Evolutionary conservation across 2,329 filamentous ascomycete species (phyloP).

Genomic region (Rutstroemia sydowiana): DNA sequence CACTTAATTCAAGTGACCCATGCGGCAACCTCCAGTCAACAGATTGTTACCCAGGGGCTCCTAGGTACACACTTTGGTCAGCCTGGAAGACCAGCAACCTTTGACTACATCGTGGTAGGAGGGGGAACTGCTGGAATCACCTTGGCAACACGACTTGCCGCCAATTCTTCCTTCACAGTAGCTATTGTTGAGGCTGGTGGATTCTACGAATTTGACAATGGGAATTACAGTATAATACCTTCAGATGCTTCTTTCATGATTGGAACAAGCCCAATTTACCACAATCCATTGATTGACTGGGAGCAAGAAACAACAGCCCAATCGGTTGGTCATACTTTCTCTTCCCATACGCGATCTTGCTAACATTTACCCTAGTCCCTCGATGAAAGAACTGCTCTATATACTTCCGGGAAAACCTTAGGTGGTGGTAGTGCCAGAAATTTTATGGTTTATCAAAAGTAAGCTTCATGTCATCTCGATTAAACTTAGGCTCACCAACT

Average conservation of each 20-base stretch:
- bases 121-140: conserved; percentile 39
- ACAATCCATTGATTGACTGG: conserved; percentile 1
- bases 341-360: conserved; percentile 1
- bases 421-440: conserved; percentile 33
- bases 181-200: conserved; percentile 16
- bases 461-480: not conserved
- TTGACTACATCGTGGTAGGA: conserved; percentile 39
- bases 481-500: not conserved
- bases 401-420: conserved; percentile 30
- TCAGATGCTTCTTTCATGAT: conserved; percentile 1
- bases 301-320: not conserved
- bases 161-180: conserved; percentile 43
- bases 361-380: not conserved
- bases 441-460: conserved; percentile 23
- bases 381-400: conserved; percentile 10
- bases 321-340: not conserved
- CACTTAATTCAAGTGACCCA: too few species aligned
- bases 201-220: not conserved
- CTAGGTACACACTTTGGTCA: not conserved
- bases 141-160: conserved; percentile 41
- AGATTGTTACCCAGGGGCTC: not conserved
- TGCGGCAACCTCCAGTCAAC: not conserved
- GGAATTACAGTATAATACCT: not conserved
- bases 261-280: not conserved
- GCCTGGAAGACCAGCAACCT: not conserved